Evolutionary conservation across 352 stramenopile species (phyloP).

Genomic region (Pythium oligandrum): DNA sequence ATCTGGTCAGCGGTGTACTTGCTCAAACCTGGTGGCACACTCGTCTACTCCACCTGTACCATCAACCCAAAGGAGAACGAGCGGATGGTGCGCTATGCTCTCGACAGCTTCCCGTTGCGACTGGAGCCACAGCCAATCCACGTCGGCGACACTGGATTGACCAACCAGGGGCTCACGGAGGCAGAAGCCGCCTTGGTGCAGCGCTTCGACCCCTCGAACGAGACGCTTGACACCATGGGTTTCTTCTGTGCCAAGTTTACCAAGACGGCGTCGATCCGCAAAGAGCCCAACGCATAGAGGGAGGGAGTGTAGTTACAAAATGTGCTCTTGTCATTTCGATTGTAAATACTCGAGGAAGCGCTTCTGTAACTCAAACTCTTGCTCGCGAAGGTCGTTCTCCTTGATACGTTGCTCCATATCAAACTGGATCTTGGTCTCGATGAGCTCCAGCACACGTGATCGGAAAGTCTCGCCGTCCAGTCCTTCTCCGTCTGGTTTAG

Average conservation of each 20-base stretch:
- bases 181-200: constrained; percentile 72
- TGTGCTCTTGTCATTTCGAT: constrained; percentile 36
- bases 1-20: constrained; percentile 83
- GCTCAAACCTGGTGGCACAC: constrained; percentile 86
- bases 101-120: constrained; percentile 83
- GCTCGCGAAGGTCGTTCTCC: constrained; percentile 69
- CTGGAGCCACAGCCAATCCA: constrained; percentile 61
- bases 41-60: constrained; percentile 95
- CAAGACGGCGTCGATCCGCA: constrained; percentile 66
- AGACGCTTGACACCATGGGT: constrained; percentile 86
- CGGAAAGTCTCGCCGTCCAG: constrained; percentile 49
- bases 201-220: constrained; percentile 85
- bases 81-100: constrained; percentile 86
- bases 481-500: constrained; percentile 18
- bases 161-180: constrained; percentile 69
- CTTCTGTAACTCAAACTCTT: constrained; percentile 81
- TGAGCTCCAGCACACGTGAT: constrained; percentile 54
- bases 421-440: constrained; percentile 81
- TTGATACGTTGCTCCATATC: constrained; percentile 77
- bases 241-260: constrained; percentile 94
- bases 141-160: constrained; percentile 61
- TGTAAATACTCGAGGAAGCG: constrained; percentile 80
- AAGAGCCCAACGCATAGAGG: not conserved
- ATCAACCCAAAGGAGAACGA: constrained; percentile 93
- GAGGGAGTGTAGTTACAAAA: too few relatives aligned